phyloP scores from a whole-genome alignment of 2,329 filamentous ascomycete species.

The Pseudogymnoascus sp. region DNA sequence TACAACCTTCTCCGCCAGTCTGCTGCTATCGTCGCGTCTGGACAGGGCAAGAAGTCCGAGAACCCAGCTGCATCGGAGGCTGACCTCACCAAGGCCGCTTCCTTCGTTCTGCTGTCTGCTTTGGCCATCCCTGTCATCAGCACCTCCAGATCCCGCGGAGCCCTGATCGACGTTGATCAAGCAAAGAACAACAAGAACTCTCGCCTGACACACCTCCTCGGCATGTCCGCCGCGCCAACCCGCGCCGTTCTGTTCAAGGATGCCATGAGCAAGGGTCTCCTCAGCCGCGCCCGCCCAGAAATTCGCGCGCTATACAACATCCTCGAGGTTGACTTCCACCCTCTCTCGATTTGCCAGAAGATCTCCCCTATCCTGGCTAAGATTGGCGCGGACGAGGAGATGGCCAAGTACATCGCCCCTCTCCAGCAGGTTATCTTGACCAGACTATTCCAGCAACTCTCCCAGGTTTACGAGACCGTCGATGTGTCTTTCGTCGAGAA shows the following conservation, averaged over 20 bases:
- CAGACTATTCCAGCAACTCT: slow-evolving; percentile 95
- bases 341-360: slow-evolving; percentile 96
- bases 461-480: slow-evolving; percentile 97
- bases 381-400: slow-evolving; percentile 88
- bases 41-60: slow-evolving; percentile 86
- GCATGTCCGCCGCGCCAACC: slow-evolving; percentile 84
- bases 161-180: slow-evolving; percentile 93
- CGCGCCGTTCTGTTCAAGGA: slow-evolving; percentile 91
- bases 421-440: slow-evolving; percentile 98
- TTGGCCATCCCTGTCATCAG: slow-evolving; percentile 99
- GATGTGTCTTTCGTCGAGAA: slow-evolving; percentile 89
- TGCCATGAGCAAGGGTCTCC: slow-evolving; percentile 85
- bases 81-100: slow-evolving; percentile 88
- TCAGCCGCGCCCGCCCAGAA: slow-evolving; percentile 86
- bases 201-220: slow-evolving; percentile 87
- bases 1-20: slow-evolving; percentile 94
- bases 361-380: slow-evolving; percentile 92
- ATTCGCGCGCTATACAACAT: slow-evolving; percentile 98
- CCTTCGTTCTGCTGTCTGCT: slow-evolving; percentile 89
- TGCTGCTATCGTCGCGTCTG: slow-evolving; percentile 70
- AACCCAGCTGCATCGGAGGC: slow-evolving; percentile 84
- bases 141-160: slow-evolving; percentile 90
- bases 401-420: slow-evolving; percentile 93
- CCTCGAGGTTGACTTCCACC: slow-evolving; percentile 97
- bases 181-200: slow-evolving; percentile 98